phyloP scores from a whole-genome alignment of 345 rosid species.

The Gossypium bickii region DNA sequence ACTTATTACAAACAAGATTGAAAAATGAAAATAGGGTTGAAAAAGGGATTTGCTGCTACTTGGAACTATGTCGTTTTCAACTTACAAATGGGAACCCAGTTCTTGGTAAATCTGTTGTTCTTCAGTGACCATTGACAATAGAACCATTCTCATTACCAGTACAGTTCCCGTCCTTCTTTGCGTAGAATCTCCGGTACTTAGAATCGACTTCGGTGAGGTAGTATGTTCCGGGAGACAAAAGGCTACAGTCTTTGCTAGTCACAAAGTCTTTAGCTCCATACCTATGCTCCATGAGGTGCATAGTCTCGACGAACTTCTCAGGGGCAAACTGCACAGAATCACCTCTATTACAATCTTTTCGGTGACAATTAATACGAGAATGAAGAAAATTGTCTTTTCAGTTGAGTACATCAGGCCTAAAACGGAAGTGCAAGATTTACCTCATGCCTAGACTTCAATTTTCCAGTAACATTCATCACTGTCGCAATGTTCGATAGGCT shows the following conservation, averaged over 20 bases:
- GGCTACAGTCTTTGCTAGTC: constrained; percentile 83
- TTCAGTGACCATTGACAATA: constrained; percentile 66
- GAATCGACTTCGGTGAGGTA: constrained; percentile 92
- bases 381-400: background rate
- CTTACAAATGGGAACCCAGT: constrained; percentile 19
- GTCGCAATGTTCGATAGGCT: constrained; percentile 75
- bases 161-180: constrained; percentile 42
- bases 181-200: constrained; percentile 87
- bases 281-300: constrained; percentile 96
- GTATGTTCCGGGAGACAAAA: constrained; percentile 83
- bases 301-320: constrained; percentile 73
- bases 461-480: constrained; percentile 62
- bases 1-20: background rate
- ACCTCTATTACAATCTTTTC: background rate
- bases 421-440: constrained; percentile 31
- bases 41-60: background rate
- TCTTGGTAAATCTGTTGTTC: background rate
- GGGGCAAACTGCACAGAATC: constrained; percentile 55
- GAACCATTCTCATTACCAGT: constrained; percentile 40
- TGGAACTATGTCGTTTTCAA: constrained; percentile 17
- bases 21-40: background rate
- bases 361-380: background rate
- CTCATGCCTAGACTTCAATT: constrained; percentile 90
- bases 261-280: constrained; percentile 96
- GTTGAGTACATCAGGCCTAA: background rate